phyloP scores from a whole-genome alignment of 768 basidiomycete genomes.

The Suillus lakei region DNA sequence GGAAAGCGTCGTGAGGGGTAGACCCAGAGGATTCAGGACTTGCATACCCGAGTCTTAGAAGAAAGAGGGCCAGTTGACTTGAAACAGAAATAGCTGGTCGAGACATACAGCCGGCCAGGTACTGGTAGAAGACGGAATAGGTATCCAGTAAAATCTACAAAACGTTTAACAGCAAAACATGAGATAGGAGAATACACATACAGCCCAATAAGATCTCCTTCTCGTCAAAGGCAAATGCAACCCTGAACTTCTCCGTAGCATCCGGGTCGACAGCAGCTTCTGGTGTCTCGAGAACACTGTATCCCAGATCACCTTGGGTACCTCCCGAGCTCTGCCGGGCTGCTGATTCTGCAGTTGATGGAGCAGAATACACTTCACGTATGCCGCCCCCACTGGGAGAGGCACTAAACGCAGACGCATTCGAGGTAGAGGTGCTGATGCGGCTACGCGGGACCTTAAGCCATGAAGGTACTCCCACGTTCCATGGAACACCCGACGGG shows the following conservation, averaged over 20 bases:
- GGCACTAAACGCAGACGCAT: conserved; percentile 26
- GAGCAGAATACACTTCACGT: conserved; percentile 63
- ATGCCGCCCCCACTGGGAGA: conserved; percentile 44
- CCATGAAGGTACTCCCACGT: conserved; percentile 75
- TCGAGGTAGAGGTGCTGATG: conserved; percentile 39
- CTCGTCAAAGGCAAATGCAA: conserved; percentile 85
- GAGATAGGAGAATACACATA: conserved; percentile 47
- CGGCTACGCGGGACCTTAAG: conserved; percentile 53
- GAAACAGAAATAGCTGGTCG: conserved; percentile 94
- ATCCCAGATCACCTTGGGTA: conserved; percentile 64
- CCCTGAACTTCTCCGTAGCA: conserved; percentile 74
- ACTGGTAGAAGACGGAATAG: conserved; percentile 90
- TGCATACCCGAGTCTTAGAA: conserved; percentile 77
- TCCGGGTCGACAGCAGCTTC: conserved; percentile 65
- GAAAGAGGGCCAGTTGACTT: conserved; percentile 84
- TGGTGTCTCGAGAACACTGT: conserved; percentile 82
- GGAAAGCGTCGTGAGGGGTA: conserved; percentile 7
- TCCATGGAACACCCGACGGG: conserved; percentile 48
- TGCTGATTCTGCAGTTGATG: conserved; percentile 19
- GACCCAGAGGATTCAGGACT: conserved; percentile 3
- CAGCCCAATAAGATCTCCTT: conserved; percentile 88
- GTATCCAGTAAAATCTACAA: conserved; percentile 88
- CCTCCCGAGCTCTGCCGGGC: conserved; percentile 31
- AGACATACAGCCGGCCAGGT: conserved; percentile 86
- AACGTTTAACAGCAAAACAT: conserved; percentile 6